These are phyloP conservation scores for Lepidopterella palustris DNA, from an alignment of 495 filamentous ascomycete genomes.

Conservation along the genomic window DNA sequence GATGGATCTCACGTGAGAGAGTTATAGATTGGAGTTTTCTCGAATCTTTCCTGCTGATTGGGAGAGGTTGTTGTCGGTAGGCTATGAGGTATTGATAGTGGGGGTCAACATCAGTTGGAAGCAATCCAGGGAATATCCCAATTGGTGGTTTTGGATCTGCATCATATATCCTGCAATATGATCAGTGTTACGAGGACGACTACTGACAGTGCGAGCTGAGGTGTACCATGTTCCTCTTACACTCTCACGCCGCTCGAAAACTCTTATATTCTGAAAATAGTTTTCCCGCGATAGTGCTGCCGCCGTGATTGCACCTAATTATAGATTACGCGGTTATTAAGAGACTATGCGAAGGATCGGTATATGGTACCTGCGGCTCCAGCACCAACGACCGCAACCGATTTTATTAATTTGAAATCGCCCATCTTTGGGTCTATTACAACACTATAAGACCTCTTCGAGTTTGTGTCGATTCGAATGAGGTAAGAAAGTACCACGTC, in stretches of 20 bases:
- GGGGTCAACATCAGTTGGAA: slow-evolving; percentile 42
- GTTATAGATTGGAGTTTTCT: slow-evolving; percentile 43
- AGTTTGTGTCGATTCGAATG: neutral
- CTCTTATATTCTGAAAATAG: slow-evolving; percentile 44
- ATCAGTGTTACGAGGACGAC: neutral
- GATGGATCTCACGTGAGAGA: slow-evolving; percentile 40
- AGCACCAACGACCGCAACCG: slow-evolving; percentile 48
- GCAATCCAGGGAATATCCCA: slow-evolving; percentile 35
- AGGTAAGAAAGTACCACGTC: neutral
- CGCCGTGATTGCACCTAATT: slow-evolving; percentile 41
- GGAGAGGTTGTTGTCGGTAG: slow-evolving; percentile 38
- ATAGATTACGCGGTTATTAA: neutral
- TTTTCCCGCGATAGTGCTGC: slow-evolving; percentile 44
- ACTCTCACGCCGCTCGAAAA: slow-evolving; percentile 45
- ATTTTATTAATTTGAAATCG: slow-evolving; percentile 33
- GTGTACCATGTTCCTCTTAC: slow-evolving; percentile 46
- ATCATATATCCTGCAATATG: slow-evolving; percentile 42
- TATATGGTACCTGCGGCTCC: slow-evolving; percentile 41
- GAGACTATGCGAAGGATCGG: neutral
- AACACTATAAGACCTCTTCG: neutral
- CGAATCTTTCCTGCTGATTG: slow-evolving; percentile 39
- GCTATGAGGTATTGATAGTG: slow-evolving; percentile 37
- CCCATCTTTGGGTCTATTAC: neutral
- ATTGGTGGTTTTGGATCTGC: slow-evolving; percentile 31
- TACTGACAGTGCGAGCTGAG: slow-evolving; percentile 1